A percentile compares a stretch with the other conserved stretches of the same genome.
These are phyloP conservation scores for Cryptomeria japonica DNA, from an alignment of 75 land plant species.

Conservation along the genomic window DNA sequence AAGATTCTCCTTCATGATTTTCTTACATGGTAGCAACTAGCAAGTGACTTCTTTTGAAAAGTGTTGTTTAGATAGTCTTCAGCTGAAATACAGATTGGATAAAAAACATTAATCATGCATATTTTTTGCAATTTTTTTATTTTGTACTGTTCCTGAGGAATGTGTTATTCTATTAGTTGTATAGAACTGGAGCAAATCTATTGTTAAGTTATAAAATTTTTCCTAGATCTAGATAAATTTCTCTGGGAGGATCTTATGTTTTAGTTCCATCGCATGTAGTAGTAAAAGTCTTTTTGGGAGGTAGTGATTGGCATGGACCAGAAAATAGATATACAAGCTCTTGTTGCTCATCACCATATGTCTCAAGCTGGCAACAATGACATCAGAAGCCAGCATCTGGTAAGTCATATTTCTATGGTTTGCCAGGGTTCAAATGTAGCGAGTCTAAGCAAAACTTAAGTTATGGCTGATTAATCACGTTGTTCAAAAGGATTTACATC, in stretches of 20 bases:
- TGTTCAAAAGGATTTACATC: background rate
- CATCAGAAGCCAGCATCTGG: background rate
- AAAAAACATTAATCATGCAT: background rate
- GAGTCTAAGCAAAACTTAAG: background rate
- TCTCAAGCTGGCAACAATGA: background rate
- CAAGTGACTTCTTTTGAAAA: background rate
- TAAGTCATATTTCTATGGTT: slow-evolving; percentile 6
- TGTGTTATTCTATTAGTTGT: background rate
- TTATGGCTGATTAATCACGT: background rate
- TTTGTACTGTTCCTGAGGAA: background rate
- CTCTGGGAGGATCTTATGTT: background rate
- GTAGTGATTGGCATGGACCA: slow-evolving; percentile 11
- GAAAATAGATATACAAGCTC: slow-evolving; percentile 7
- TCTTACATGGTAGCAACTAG: background rate
- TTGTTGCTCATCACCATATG: background rate
- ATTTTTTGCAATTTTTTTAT: background rate
- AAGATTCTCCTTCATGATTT: background rate
- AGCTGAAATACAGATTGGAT: background rate
- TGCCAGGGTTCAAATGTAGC: background rate
- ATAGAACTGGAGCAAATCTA: background rate
- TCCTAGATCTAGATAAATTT: background rate
- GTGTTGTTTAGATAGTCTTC: background rate
- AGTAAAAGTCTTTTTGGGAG: background rate
- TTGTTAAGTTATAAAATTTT: background rate
- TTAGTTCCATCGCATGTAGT: background rate